phyloP scores from a whole-genome alignment of 163 green algal genomes.

The Scenedesmus sp. region DNA sequence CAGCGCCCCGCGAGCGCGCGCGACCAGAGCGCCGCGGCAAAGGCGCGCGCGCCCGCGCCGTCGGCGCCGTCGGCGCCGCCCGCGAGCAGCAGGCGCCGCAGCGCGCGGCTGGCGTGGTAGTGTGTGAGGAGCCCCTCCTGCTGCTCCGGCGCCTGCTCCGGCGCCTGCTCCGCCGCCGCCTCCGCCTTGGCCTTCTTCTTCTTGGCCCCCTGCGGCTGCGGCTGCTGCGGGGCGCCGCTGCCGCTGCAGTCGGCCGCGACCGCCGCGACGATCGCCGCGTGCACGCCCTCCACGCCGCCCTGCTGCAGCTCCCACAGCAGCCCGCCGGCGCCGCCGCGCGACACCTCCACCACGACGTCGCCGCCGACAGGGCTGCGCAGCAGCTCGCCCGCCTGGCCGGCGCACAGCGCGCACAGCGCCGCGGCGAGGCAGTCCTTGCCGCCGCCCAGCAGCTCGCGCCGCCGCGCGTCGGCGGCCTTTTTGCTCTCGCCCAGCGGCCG shows the following conservation, averaged over 20 bases:
- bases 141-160: constrained; percentile 1
- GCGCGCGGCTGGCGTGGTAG: constrained; percentile 58
- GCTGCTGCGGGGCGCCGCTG: constrained; percentile 22
- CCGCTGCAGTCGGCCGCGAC: constrained; percentile 28
- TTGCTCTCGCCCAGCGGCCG: constrained; percentile 73
- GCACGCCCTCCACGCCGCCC: constrained; percentile 38
- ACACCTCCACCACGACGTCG: constrained; percentile 78
- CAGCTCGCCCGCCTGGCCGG: constrained; percentile 51
- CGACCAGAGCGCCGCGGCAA: constrained; percentile 66
- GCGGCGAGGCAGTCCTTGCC: constrained; percentile 59
- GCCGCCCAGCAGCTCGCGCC: constrained; percentile 74
- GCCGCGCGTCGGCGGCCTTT: constrained; percentile 68
- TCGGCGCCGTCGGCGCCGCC: constrained; percentile 29
- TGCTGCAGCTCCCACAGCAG: constrained; percentile 57
- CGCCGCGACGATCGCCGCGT: constrained; percentile 45
- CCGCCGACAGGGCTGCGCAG: constrained; percentile 56
- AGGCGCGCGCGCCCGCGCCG: constrained; percentile 33
- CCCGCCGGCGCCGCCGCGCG: constrained; percentile 62
- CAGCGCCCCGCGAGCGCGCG: constrained; percentile 58
- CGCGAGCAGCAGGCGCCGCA: constrained; percentile 64
- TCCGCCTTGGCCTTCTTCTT: constrained; percentile 22
- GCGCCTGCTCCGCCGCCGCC: constrained; percentile 28
- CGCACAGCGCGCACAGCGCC: constrained; percentile 50
- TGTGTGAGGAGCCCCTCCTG: constrained; percentile 47
- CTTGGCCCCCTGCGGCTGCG: constrained; percentile 10